Evolutionary conservation across 2,329 filamentous ascomycete genomes (phyloP).

Genomic region (Cordyceps cicadae): DNA sequence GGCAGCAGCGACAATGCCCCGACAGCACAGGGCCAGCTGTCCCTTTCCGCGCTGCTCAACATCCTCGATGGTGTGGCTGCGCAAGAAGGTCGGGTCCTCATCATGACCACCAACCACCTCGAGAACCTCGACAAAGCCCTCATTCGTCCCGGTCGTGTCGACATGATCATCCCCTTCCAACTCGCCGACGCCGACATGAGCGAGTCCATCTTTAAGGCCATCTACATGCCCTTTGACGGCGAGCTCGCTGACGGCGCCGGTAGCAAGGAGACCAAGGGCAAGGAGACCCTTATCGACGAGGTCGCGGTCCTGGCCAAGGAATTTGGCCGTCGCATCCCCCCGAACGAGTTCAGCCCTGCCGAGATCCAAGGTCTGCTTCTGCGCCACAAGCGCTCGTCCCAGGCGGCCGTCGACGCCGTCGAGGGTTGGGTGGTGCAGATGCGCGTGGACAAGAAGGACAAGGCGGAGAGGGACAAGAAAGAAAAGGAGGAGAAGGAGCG

Average conservation of each 20-base stretch:
- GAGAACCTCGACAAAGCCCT: slow-evolving; percentile 55
- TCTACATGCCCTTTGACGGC: slow-evolving; percentile 45
- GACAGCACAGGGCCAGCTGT: slow-evolving; percentile 36
- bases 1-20: slow-evolving; percentile 15
- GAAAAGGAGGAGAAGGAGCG: slow-evolving; percentile 31
- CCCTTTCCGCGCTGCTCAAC: slow-evolving; percentile 70
- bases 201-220: slow-evolving; percentile 47
- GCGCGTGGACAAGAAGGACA: slow-evolving; percentile 40
- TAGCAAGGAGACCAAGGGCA: not conserved
- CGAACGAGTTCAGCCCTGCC: slow-evolving; percentile 49
- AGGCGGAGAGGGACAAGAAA: slow-evolving; percentile 34
- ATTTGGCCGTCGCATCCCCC: slow-evolving; percentile 45
- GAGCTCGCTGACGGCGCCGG: slow-evolving; percentile 18
- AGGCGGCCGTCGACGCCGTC: slow-evolving; percentile 37
- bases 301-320: slow-evolving; percentile 37
- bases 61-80: slow-evolving; percentile 67
- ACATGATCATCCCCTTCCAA: slow-evolving; percentile 51
- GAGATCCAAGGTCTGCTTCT: slow-evolving; percentile 53
- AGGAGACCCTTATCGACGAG: slow-evolving; percentile 21
- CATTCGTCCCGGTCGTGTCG: slow-evolving; percentile 54
- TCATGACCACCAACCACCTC: slow-evolving; percentile 59
- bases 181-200: slow-evolving; percentile 45
- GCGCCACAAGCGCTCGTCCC: slow-evolving; percentile 45
- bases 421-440: slow-evolving; percentile 43
- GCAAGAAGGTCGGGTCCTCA: slow-evolving; percentile 53